These are phyloP conservation scores for Nyctanthes arbortristis DNA, from an alignment of 257 asterid species.

Conservation along the genomic window DNA sequence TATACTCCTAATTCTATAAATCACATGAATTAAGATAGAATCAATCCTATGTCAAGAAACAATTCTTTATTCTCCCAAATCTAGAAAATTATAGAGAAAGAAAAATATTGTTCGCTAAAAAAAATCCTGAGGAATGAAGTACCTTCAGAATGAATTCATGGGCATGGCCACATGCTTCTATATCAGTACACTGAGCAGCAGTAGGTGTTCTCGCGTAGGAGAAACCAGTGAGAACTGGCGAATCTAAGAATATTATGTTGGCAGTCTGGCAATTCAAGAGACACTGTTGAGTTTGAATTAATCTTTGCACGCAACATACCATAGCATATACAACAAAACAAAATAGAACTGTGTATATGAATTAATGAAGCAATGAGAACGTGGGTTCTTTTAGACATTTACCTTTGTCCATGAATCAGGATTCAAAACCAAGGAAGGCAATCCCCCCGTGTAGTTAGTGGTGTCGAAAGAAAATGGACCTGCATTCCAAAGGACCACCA, in stretches of 20 bases:
- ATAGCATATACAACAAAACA: not conserved
- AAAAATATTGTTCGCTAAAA: not conserved
- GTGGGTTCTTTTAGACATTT: not conserved
- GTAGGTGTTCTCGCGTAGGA: conserved; percentile 37
- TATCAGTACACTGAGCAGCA: conserved; percentile 28
- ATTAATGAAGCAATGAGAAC: not conserved
- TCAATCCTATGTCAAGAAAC: not conserved
- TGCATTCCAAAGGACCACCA: not conserved
- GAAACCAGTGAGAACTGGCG: conserved; percentile 46
- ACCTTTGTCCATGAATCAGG: conserved; percentile 41
- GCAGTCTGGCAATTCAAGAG: conserved; percentile 28
- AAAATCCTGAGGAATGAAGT: not conserved
- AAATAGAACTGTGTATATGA: not conserved
- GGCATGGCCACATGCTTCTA: conserved; percentile 29
- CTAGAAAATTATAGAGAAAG: not conserved
- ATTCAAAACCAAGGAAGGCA: conserved; percentile 35
- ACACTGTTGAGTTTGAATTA: not conserved
- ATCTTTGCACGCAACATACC: not conserved
- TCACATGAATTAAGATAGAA: not conserved
- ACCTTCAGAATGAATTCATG: conserved; percentile 42
- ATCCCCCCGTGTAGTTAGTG: conserved; percentile 27
- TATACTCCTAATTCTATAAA: not conserved
- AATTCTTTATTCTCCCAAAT: not conserved
- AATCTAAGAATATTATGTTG: conserved; percentile 37
- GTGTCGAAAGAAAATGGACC: conserved; percentile 32